Percentiles rank a stretch among this genome's conserved stretches.
Conservation (phyloP, 1,284 basidiomycete genomes). For the Schizophyllum amplum region DNA sequence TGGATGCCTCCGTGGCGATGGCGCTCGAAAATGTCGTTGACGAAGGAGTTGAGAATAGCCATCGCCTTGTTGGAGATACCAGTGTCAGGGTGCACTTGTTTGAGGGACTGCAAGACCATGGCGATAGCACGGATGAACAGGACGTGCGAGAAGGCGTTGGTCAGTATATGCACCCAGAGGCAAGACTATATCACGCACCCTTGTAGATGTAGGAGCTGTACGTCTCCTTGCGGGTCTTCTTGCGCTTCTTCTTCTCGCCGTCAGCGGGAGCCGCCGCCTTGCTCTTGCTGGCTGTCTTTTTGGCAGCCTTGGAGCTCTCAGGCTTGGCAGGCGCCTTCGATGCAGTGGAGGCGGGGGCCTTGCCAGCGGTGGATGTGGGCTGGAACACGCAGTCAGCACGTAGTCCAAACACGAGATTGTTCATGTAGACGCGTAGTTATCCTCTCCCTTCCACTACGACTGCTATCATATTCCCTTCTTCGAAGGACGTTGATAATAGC, state of each 20-base stretch:
- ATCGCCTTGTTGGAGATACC: slow-evolving; percentile 98
- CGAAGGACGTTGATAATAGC: too few species aligned
- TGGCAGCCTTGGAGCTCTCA: slow-evolving; percentile 69
- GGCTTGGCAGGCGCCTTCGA: slow-evolving; percentile 73
- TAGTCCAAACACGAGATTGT: not conserved
- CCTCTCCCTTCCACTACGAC: too few species aligned
- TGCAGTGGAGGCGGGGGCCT: slow-evolving; percentile 72
- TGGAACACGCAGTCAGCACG: not conserved
- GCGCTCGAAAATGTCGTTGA: slow-evolving; percentile 93
- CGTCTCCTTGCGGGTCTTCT: slow-evolving; percentile 85
- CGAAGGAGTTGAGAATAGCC: slow-evolving; percentile 90
- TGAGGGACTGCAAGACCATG: slow-evolving; percentile 72
- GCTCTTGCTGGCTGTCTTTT: slow-evolving; percentile 62
- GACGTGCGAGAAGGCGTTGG: not conserved
- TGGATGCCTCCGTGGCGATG: slow-evolving; percentile 85
- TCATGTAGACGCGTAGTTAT: too few species aligned
- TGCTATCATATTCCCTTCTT: too few species aligned
- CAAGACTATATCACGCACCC: slow-evolving; percentile 35
- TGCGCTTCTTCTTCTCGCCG: slow-evolving; percentile 85
- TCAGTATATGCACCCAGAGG: not conserved
- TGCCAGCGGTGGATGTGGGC: slow-evolving; percentile 75
- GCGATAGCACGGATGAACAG: slow-evolving; percentile 8
- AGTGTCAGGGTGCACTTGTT: slow-evolving; percentile 93
- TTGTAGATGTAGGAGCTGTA: slow-evolving; percentile 96
- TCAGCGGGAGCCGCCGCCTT: slow-evolving; percentile 43